These are phyloP conservation scores for Russula sp. DNA, from an alignment of 768 basidiomycete genomes.

Conservation along the genomic window DNA sequence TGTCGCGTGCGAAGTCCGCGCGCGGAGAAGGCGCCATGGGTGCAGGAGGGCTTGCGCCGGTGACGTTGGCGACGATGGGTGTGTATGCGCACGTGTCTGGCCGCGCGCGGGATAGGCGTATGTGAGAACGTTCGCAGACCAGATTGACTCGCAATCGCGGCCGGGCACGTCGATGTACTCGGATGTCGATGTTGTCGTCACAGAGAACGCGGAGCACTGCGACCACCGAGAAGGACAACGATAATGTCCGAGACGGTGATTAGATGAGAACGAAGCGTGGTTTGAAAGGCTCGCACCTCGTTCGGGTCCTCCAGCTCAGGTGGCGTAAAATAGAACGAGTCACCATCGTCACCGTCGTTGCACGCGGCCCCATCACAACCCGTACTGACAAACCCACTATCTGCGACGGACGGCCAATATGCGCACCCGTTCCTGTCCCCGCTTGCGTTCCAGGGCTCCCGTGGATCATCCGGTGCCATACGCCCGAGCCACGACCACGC, in stretches of 20 bases:
- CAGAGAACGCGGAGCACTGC: slow-evolving; percentile 33
- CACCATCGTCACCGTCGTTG: slow-evolving; percentile 8
- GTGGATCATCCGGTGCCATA: slow-evolving; percentile 10
- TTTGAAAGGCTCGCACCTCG: slow-evolving; percentile 8
- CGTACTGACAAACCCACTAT: slow-evolving; percentile 8
- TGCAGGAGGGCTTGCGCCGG: slow-evolving; percentile 28
- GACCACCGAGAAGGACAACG: no score
- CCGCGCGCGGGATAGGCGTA: slow-evolving; percentile 14
- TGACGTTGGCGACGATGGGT: slow-evolving; percentile 12
- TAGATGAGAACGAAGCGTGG: no score
- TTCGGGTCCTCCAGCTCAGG: slow-evolving; percentile 18
- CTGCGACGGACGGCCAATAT: slow-evolving; percentile 7
- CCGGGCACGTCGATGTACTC: slow-evolving; percentile 31
- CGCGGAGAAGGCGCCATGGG: slow-evolving; percentile 15
- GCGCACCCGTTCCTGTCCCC: background rate
- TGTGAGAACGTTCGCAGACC: slow-evolving; percentile 20
- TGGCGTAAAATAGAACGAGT: slow-evolving; percentile 15
- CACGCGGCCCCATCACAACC: slow-evolving; percentile 8
- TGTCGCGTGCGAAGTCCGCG: slow-evolving; percentile 15
- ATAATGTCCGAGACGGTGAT: background rate
- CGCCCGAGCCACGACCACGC: slow-evolving; percentile 24
- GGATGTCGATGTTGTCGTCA: slow-evolving; percentile 35
- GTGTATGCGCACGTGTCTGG: slow-evolving; percentile 2
- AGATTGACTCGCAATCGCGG: slow-evolving; percentile 17
- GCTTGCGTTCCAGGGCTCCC: slow-evolving; percentile 12